Conservation (phyloP, 768 basidiomycete genomes). For the Boletus sp. region DNA sequence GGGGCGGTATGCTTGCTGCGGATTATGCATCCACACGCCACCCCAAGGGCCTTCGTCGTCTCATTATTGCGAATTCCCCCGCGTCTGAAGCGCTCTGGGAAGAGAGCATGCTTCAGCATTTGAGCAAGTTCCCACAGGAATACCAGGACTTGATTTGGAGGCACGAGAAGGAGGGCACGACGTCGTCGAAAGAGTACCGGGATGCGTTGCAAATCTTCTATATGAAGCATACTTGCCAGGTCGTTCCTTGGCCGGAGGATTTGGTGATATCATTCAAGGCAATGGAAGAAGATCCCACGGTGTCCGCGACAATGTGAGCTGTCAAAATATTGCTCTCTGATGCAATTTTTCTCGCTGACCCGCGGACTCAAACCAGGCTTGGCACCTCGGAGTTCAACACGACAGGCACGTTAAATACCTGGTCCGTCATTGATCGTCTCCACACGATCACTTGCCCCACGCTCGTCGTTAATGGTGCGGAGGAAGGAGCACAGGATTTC, state of each 20-base stretch:
- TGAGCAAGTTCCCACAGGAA: slow-evolving; percentile 28
- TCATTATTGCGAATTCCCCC: slow-evolving; percentile 33
- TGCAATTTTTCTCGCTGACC: neutral
- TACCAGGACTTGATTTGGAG: slow-evolving; percentile 24
- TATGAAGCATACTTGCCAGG: slow-evolving; percentile 32
- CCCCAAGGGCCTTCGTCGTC: slow-evolving; percentile 38
- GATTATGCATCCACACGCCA: slow-evolving; percentile 38
- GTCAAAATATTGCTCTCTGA: rapidly evolving
- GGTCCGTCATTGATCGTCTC: slow-evolving; percentile 45
- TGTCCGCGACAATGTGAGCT: slow-evolving; percentile 33
- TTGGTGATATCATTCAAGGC: slow-evolving; percentile 23
- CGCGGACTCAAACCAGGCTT: neutral
- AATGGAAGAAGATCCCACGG: slow-evolving; percentile 31
- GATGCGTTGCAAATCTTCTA: slow-evolving; percentile 28
- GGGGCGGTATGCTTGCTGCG: slow-evolving; percentile 51
- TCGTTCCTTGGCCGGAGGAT: slow-evolving; percentile 33
- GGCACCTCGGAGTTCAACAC: slow-evolving; percentile 33
- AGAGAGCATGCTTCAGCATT: slow-evolving; percentile 18
- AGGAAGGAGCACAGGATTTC: slow-evolving; percentile 37
- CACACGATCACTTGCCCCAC: slow-evolving; percentile 38
- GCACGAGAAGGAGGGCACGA: slow-evolving; percentile 34
- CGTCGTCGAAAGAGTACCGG: slow-evolving; percentile 31
- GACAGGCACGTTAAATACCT: slow-evolving; percentile 41
- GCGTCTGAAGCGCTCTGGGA: slow-evolving; percentile 28
- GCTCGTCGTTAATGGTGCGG: slow-evolving; percentile 36